These are phyloP conservation scores for Leptodontidium sp. DNA, from an alignment of 2,329 filamentous ascomycete genomes.

Conservation along the genomic window DNA sequence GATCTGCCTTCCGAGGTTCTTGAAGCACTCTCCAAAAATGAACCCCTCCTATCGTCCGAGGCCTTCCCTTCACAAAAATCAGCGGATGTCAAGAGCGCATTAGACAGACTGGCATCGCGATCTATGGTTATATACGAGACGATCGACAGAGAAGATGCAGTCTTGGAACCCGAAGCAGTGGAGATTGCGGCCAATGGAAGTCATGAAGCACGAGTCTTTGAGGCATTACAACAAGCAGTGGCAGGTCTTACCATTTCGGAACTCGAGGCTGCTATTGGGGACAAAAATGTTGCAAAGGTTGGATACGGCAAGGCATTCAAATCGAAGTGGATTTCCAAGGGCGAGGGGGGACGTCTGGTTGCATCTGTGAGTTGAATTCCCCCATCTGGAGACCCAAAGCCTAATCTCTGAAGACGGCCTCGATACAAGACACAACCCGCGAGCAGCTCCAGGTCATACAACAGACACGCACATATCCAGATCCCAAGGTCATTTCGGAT, in stretches of 20 bases:
- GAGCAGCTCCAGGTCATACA: slow-evolving; percentile 79
- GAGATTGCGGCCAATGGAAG: slow-evolving; percentile 78
- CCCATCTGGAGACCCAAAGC: not conserved
- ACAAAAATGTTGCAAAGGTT: slow-evolving; percentile 78
- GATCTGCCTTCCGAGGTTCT: slow-evolving; percentile 73
- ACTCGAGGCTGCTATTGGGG: slow-evolving; percentile 72
- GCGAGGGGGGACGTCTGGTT: slow-evolving; percentile 63
- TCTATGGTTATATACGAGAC: slow-evolving; percentile 89
- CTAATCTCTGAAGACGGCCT: slow-evolving; percentile 60
- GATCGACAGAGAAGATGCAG: slow-evolving; percentile 78
- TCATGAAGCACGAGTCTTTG: slow-evolving; percentile 84
- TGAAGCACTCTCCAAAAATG: slow-evolving; percentile 67
- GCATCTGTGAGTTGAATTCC: slow-evolving; percentile 54
- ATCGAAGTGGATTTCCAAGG: slow-evolving; percentile 74
- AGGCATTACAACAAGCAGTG: slow-evolving; percentile 73
- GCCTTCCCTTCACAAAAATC: slow-evolving; percentile 73
- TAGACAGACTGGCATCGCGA: slow-evolving; percentile 85
- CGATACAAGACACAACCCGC: slow-evolving; percentile 81
- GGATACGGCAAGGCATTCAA: slow-evolving; percentile 97
- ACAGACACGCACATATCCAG: slow-evolving; percentile 71
- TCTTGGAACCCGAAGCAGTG: slow-evolving; percentile 78
- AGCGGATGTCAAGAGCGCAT: slow-evolving; percentile 80
- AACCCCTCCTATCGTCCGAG: slow-evolving; percentile 72
- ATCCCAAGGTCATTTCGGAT: slow-evolving; percentile 80
- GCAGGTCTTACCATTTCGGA: slow-evolving; percentile 85